These are phyloP conservation scores for Gossypium schwendimanii DNA, from an alignment of 441 rosid genomes.

Conservation along the genomic window DNA sequence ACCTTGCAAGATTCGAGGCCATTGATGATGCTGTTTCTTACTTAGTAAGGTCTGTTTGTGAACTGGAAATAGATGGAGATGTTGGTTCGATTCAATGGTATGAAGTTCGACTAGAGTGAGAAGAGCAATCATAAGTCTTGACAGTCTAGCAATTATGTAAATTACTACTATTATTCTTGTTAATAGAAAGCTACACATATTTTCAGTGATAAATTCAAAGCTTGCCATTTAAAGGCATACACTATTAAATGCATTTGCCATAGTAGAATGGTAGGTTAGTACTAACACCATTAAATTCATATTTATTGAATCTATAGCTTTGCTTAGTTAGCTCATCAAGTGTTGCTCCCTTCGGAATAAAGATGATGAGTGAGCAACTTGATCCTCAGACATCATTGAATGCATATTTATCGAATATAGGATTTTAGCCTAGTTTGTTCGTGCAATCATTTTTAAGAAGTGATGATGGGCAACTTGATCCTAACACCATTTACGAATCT, in stretches of 20 bases:
- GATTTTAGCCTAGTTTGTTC: too few relatives aligned
- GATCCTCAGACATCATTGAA: too few relatives aligned
- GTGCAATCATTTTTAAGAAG: too few relatives aligned
- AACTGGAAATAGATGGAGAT: constrained; percentile 72
- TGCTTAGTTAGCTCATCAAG: not conserved
- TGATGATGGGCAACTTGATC: too few relatives aligned
- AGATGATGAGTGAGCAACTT: too few relatives aligned
- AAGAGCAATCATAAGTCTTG: not conserved
- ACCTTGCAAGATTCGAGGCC: constrained; percentile 55
- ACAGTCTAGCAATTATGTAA: not conserved
- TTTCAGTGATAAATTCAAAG: not conserved
- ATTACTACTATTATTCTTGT: not conserved
- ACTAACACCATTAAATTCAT: not conserved
- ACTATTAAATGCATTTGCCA: not conserved
- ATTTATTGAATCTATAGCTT: not conserved
- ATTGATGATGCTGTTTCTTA: constrained; percentile 64
- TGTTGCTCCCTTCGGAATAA: too few relatives aligned
- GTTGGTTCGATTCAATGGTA: constrained; percentile 84
- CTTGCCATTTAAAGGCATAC: not conserved
- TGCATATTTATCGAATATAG: too few relatives aligned
- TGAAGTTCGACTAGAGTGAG: constrained; percentile 65
- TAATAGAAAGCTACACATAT: not conserved
- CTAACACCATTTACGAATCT: too few relatives aligned
- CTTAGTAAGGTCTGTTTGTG: constrained; percentile 62
- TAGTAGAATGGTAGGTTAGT: not conserved